Evolutionary conservation across 208 protist genomes (phyloP).

Genomic region (Kentomonas sorsogonicus): DNA sequence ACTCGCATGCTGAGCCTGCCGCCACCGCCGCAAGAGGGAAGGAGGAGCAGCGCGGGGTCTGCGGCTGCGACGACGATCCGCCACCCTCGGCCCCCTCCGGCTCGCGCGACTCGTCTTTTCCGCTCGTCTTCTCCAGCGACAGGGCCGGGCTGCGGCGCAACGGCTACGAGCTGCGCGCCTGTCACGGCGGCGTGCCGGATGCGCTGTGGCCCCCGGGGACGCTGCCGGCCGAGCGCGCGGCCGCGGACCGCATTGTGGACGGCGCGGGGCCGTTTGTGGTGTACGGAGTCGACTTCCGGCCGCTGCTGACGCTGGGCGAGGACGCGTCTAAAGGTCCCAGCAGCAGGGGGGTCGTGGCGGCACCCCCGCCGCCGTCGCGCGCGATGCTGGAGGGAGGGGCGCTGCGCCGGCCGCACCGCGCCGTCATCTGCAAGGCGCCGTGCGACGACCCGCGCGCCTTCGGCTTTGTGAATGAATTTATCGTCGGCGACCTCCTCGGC

Average conservation of each 20-base stretch:
- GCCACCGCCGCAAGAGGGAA: background rate
- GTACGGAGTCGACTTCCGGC: constrained; percentile 31
- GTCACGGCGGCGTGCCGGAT: background rate
- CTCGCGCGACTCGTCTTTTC: too few species aligned
- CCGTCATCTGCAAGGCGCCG: constrained; percentile 15
- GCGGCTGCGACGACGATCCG: background rate
- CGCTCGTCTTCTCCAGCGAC: constrained; percentile 4
- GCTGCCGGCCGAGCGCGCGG: constrained; percentile 24
- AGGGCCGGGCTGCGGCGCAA: constrained; percentile 12
- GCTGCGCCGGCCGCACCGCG: too few species aligned
- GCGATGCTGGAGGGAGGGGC: too few species aligned
- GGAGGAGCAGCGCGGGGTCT: background rate
- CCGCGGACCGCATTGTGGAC: constrained; percentile 25
- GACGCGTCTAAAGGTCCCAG: too few species aligned
- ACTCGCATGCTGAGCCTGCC: background rate
- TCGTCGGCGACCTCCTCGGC: constrained; percentile 6
- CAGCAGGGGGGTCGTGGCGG: too few species aligned
- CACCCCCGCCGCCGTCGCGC: too few species aligned
- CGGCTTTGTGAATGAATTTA: constrained; percentile 15
- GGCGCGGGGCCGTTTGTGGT: constrained; percentile 29
- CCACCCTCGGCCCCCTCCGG: too few species aligned
- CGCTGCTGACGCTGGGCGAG: too few species aligned
- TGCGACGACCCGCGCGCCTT: constrained; percentile 9
- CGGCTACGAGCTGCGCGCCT: constrained; percentile 9
- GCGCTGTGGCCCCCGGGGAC: constrained; percentile 27